A percentile compares a stretch with the other conserved stretches of the same genome.
Evolutionary conservation across 1,284 basidiomycete genomes (phyloP).

Genomic region (Ganoderma lucidum): DNA sequence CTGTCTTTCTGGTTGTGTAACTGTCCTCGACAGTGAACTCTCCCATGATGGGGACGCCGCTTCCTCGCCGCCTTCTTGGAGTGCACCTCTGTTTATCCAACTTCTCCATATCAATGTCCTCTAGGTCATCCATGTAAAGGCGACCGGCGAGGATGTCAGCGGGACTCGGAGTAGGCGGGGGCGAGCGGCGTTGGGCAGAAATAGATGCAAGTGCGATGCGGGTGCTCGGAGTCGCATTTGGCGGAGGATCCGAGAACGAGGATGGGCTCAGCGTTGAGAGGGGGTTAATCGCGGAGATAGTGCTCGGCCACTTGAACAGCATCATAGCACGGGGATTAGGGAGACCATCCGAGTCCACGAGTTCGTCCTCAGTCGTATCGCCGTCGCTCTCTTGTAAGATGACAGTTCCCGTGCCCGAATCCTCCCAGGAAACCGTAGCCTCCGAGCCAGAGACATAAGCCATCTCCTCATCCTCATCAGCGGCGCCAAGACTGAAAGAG

Average conservation of each 20-base stretch:
- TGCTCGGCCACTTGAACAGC: constrained; percentile 69
- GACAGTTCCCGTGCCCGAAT: constrained; percentile 45
- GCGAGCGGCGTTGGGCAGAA: constrained; percentile 44
- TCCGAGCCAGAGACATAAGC: constrained; percentile 31
- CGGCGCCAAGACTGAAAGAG: constrained; percentile 23
- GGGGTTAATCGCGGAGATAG: constrained; percentile 74
- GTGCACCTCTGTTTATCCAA: constrained; percentile 35
- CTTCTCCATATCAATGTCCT: constrained; percentile 51
- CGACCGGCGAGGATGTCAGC: constrained; percentile 71
- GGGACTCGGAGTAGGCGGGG: constrained; percentile 52
- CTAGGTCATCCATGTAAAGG: constrained; percentile 53
- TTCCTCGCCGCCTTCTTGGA: constrained; percentile 31
- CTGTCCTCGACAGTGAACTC: constrained; percentile 52
- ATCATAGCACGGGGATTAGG: constrained; percentile 78
- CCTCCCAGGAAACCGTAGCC: constrained; percentile 43
- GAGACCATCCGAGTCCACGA: constrained; percentile 73
- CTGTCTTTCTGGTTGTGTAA: constrained; percentile 50
- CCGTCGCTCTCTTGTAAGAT: constrained; percentile 43
- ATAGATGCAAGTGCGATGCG: constrained; percentile 43
- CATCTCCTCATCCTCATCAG: constrained; percentile 41
- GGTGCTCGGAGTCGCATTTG: constrained; percentile 37
- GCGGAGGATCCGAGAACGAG: constrained; percentile 32
- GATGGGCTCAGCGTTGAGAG: constrained; percentile 71
- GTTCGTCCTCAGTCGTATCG: constrained; percentile 68
- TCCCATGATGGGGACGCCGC: constrained; percentile 58